These are phyloP conservation scores for Termitomyces sp. DNA, from an alignment of 1,284 basidiomycete genomes.

Conservation along the genomic window DNA sequence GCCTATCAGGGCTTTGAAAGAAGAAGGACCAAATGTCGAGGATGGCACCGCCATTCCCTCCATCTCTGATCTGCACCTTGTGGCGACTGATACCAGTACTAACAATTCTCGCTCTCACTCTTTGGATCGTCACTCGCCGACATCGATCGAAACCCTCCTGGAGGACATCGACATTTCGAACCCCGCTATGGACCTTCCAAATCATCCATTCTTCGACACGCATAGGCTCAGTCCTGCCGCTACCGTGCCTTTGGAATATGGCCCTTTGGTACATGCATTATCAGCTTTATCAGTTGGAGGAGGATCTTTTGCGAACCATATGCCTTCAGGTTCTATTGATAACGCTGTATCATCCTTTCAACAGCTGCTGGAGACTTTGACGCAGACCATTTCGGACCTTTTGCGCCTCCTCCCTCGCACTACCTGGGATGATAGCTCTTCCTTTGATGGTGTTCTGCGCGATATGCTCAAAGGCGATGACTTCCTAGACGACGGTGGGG, in stretches of 20 bases:
- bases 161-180: conserved; percentile 58
- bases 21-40: conserved; percentile 45
- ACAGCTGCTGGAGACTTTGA: conserved; percentile 76
- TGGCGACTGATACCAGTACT: conserved; percentile 37
- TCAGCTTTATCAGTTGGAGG: conserved; percentile 81
- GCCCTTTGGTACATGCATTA: conserved; percentile 75
- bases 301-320: conserved; percentile 75
- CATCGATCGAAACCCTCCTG: conserved; percentile 55
- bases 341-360: conserved; percentile 83
- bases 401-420: conserved; percentile 76
- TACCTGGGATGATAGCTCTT: conserved; percentile 82
- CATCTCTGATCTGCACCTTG: conserved; percentile 39
- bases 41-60: conserved; percentile 32
- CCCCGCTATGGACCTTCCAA: conserved; percentile 57
- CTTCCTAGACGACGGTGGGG: conserved; percentile 68
- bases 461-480: conserved; percentile 85
- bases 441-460: conserved; percentile 76
- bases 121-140: conserved; percentile 44
- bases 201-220: conserved; percentile 70
- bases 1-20: conserved; percentile 53
- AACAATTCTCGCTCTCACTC: conserved; percentile 58
- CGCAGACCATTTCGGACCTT: conserved; percentile 80
- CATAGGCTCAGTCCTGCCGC: conserved; percentile 64
- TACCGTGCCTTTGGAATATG: conserved; percentile 75
- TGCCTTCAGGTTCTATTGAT: conserved; percentile 77